Base-by-base conservation (phyloP, 805 yeast genomes). In the Lipomyces japonicus region DNA sequence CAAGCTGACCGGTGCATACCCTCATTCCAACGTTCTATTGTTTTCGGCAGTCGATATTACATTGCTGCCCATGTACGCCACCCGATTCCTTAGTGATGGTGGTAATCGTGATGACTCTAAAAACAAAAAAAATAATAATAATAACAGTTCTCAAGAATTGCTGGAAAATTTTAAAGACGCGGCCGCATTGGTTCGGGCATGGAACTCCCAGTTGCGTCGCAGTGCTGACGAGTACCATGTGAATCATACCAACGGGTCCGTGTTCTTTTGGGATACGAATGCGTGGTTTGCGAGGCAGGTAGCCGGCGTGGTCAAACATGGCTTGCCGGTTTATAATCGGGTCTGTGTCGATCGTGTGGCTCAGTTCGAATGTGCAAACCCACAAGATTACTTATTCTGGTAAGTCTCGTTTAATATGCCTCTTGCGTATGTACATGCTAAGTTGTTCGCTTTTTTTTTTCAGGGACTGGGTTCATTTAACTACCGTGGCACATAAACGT, bases 401-500 rank as follows among this genome's bases (percentile, higher is more conserved):
- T 49, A 28, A 3, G 53, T 39, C 3, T 12, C 18, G 10, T 4
- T 3, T 21, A 3, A 3, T 21, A 10, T 19, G 10, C 16, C 7
- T 18, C 14, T 14, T 12, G 38, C 3, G 18, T 26, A 12, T 4
- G 3, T 7, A 14, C 21, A 30, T 4, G 16, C 45, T 41, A 36
- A 41, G n/a, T n/a, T n/a, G n/a, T n/a, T n/a, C n/a, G n/a, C n/a
- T n/a, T n/a, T 42, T 14, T 10, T 19, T 9, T 26, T 23, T 26
- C 47, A 49, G 53, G 53, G 58, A 53, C 42, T 21, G 34, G 10
- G 57, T 47, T 3, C 58, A 53, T 35, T 37, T 53, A 24, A 46
- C 57, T 19, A 51, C 58, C 16, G 53, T 42, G 18, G 58, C 58
- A 16, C 58, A 53, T 43, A 39, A 23, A 14, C 14, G 42, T 2